A percentile compares a stretch with the other conserved stretches of the same genome.
These are phyloP conservation scores for Rosellinia necatrix DNA, from an alignment of 2,329 filamentous ascomycete species.

Conservation along the genomic window DNA sequence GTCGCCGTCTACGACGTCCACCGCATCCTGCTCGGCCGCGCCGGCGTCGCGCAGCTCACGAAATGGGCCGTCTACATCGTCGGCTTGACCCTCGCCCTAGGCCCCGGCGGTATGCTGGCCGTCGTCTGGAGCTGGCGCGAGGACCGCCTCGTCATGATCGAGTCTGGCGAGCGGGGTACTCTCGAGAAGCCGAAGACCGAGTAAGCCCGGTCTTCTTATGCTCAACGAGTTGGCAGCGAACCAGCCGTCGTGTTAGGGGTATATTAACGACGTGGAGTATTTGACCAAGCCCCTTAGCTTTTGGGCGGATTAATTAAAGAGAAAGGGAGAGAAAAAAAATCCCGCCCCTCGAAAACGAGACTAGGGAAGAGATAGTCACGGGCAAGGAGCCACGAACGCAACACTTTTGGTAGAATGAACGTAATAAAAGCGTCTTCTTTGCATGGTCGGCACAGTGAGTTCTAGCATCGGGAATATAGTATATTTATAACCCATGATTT, in stretches of 20 bases:
- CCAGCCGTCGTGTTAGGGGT: too few species aligned
- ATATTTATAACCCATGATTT: conserved; percentile 31
- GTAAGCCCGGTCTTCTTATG: not conserved
- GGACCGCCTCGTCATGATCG: conserved; percentile 35
- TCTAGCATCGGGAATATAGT: conserved; percentile 5
- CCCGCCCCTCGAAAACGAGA: too few species aligned
- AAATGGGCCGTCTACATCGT: conserved; percentile 29
- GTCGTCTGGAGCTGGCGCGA: conserved; percentile 38
- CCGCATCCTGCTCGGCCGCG: conserved; percentile 27
- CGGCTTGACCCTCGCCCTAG: conserved; percentile 28
- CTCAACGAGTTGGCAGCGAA: too few species aligned
- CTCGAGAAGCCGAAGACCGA: conserved; percentile 28
- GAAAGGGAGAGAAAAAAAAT: too few species aligned
- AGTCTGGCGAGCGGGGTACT: conserved; percentile 29
- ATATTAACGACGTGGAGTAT: too few species aligned
- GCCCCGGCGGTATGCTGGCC: conserved; percentile 34
- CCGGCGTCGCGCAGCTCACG: conserved; percentile 14
- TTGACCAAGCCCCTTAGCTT: too few species aligned
- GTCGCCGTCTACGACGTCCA: conserved; percentile 32
- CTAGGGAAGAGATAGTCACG: too few species aligned
- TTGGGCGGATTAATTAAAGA: too few species aligned
- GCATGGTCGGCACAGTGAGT: not conserved
- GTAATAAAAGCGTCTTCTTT: not conserved
- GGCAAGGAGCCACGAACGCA: not conserved
- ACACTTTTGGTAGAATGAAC: not conserved